These are phyloP conservation scores for Cryptosporidium bovis DNA, from an alignment of 169 alveolate species.

Conservation along the genomic window DNA sequence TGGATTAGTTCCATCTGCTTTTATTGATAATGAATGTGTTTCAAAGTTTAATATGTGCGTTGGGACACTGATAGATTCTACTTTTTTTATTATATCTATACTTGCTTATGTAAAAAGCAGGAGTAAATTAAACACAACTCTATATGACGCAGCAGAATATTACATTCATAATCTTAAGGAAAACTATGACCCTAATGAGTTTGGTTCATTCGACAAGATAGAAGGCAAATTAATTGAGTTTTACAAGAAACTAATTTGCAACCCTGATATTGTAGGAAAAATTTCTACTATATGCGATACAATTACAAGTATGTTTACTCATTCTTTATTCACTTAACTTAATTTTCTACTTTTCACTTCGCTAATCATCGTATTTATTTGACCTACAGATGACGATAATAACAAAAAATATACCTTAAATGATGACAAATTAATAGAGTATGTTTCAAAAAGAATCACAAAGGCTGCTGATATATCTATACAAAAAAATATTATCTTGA, in stretches of 20 bases:
- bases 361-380: too few relatives aligned
- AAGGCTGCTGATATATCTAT: conserved; percentile 27
- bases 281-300: conserved; percentile 54
- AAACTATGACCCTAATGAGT: neutral
- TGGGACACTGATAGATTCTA: conserved; percentile 16
- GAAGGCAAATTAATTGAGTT: neutral
- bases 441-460: conserved; percentile 38
- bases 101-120: conserved; percentile 40
- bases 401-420: conserved; percentile 22
- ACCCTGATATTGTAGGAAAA: conserved; percentile 22
- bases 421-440: conserved; percentile 32
- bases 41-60: conserved; percentile 43
- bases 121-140: conserved; percentile 2
- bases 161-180: conserved; percentile 26
- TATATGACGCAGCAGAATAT: neutral
- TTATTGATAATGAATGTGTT: conserved; percentile 32
- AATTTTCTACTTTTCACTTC: too few relatives aligned
- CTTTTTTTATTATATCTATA: conserved; percentile 34
- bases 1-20: conserved; percentile 51
- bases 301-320: conserved; percentile 15
- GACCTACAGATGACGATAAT: neutral
- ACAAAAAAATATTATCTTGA: conserved; percentile 12
- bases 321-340: neutral
- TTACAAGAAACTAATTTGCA: neutral
- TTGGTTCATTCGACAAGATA: neutral